Base-by-base conservation (phyloP, 805 yeast genomes). In the Teunomyces cretensis region DNA sequence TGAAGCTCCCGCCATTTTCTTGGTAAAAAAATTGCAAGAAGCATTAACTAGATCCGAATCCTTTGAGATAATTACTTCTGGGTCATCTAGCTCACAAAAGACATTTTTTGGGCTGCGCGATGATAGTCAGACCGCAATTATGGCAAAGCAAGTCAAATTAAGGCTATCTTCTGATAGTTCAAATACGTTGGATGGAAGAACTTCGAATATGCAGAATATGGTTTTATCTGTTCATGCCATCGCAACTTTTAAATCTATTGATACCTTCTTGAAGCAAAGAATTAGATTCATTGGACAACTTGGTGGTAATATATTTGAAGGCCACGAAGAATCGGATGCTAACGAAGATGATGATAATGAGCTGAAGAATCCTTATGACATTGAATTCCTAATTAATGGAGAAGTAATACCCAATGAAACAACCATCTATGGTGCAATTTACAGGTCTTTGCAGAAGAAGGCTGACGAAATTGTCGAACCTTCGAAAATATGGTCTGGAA, bases 381-480 rank as follows among this genome's bases (percentile, higher is more conserved):
- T 83, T 43, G 85, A 81, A 44, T 88, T 88, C 57, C 65, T 67
- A 1, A 65, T 83, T 9, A 71, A 81, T 49, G 88, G 78, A 3
- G 81, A 80, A 45, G 67, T 62, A 0, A 70, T 87, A 22, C 84
- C 88, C 2, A 70, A 70, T 31, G 87, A 79, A 42, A 80, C 87
- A 0, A 88, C 96, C 0, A 75, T 88, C 2, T 86, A 82, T 62
- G 94, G 94, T 1, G 91, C 89, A 0, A 68, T 86, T 5, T 82
- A 81, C 58, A 75, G 78, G 40, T 65, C 79, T 2, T 58, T 76
- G 11, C 75, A 78, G 56, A 44, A 56, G 6, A 54, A 64, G 13
- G 52, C 74, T 0, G 66, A 67, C 26, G 70, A 67, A 33, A 56
- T 57, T 16, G 70, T 80, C 22, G 77, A 81, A 19, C 67, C 81